A percentile compares a stretch with the other conserved stretches of the same genome.
Evolutionary conservation across 371 early-diverging fungal species (phyloP).

Genomic region (Rhizopus sp.): DNA sequence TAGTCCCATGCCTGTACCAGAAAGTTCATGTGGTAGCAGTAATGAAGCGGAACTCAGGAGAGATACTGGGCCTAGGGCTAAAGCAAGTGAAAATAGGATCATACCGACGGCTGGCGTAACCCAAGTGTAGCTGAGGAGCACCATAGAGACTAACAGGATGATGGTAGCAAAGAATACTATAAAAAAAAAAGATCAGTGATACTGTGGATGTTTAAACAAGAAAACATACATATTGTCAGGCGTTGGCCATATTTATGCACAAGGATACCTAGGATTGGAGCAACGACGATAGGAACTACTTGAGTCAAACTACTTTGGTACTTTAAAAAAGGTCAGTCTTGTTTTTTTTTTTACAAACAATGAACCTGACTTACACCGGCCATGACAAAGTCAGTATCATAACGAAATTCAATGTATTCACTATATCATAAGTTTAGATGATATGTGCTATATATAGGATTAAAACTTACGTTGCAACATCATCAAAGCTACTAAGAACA

Average conservation of each 20-base stretch:
- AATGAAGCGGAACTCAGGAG: slow-evolving; percentile 44
- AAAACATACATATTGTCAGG: slow-evolving; percentile 34
- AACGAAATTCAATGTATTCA: slow-evolving; percentile 49
- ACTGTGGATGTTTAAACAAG: slow-evolving; percentile 2
- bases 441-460: too few species aligned
- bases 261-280: slow-evolving; percentile 56
- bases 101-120: slow-evolving; percentile 46
- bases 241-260: slow-evolving; percentile 58
- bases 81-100: slow-evolving; percentile 48
- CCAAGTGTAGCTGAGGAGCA: slow-evolving; percentile 39
- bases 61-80: slow-evolving; percentile 50
- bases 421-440: slow-evolving; percentile 13
- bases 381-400: slow-evolving; percentile 42
- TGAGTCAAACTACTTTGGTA: slow-evolving; percentile 60
- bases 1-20: slow-evolving; percentile 55
- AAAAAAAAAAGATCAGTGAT: neutral
- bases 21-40: slow-evolving; percentile 40
- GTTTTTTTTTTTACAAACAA: neutral
- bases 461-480: slow-evolving; percentile 42
- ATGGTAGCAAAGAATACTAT: slow-evolving; percentile 40
- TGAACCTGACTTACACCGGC: slow-evolving; percentile 41
- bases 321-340: slow-evolving; percentile 14
- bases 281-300: slow-evolving; percentile 52
- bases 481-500: slow-evolving; percentile 51
- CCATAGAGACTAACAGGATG: slow-evolving; percentile 36